A percentile compares a stretch with the other conserved stretches of the same genome.
Evolutionary conservation across 805 yeast genomes (phyloP).

Genomic region (Pachysolen tannophilus): DNA sequence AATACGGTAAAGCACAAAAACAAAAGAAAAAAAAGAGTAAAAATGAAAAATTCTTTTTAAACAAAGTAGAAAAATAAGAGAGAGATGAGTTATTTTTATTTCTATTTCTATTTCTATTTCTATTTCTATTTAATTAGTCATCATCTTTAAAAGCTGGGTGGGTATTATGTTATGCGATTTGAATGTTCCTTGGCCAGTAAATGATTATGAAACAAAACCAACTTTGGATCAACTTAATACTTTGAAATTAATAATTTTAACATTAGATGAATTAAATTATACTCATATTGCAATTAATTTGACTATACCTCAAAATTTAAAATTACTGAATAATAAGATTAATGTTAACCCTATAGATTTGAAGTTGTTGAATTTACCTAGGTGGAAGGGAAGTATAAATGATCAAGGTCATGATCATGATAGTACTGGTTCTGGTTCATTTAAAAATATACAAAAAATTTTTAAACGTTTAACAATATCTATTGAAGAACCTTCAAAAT

Average conservation of each 20-base stretch:
- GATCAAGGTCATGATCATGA: no score
- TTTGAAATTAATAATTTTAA: constrained; percentile 42
- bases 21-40: no score
- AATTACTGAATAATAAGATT: constrained; percentile 40
- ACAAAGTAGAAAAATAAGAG: no score
- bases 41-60: no score
- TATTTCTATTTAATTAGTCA: no score
- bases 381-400: no score
- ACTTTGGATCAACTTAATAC: constrained; percentile 31
- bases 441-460: no score
- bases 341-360: constrained; percentile 32
- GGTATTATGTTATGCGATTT: constrained; percentile 50
- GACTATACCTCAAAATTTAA: constrained; percentile 39
- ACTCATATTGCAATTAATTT: constrained; percentile 73
- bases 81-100: no score
- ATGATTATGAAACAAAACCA: constrained; percentile 34
- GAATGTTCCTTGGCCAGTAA: constrained; percentile 68
- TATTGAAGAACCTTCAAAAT: constrained; percentile 70
- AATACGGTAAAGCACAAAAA: no score
- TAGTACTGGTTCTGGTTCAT: no score
- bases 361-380: constrained; percentile 25
- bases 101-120: no score
- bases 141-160: no score
- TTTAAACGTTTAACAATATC: constrained; percentile 70
- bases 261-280: constrained; percentile 57